Evolutionary conservation across 306 rosid genomes (phyloP).

Genomic region (Vigna angularis): DNA sequence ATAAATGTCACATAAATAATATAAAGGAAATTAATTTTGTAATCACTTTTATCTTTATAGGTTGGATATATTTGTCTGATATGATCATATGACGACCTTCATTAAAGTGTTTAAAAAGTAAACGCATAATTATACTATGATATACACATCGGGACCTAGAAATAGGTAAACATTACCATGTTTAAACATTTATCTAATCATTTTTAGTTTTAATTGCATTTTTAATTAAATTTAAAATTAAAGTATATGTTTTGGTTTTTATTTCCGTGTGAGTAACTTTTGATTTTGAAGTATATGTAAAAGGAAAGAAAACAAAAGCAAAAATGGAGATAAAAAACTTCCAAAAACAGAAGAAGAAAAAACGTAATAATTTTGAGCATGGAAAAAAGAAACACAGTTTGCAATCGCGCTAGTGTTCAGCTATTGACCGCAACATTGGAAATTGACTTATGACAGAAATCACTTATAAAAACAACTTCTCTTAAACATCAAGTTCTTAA

Average conservation of each 20-base stretch:
- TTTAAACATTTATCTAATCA: no score
- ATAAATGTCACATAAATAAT: no score
- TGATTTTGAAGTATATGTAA: no score
- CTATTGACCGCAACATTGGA: neutral
- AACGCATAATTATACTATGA: neutral
- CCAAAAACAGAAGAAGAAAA: slow-evolving; percentile 1
- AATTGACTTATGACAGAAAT: neutral
- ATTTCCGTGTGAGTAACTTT: neutral
- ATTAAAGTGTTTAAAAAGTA: neutral
- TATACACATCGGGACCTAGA: neutral
- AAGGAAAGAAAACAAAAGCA: no score
- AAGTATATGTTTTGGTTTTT: neutral
- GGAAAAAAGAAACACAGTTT: neutral
- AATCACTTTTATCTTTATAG: neutral
- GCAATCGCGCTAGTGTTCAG: neutral
- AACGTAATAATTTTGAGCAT: neutral
- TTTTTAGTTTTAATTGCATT: no score
- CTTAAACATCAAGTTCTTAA: neutral
- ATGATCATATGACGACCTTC: neutral
- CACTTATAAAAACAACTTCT: neutral
- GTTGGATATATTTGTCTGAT: neutral
- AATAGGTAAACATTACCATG: neutral
- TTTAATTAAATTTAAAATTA: no score
- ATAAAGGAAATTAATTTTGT: no score
- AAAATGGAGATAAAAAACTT: neutral